These are phyloP conservation scores for Aspergillus incahuasiensis DNA, from an alignment of 495 filamentous ascomycete genomes.

Conservation along the genomic window DNA sequence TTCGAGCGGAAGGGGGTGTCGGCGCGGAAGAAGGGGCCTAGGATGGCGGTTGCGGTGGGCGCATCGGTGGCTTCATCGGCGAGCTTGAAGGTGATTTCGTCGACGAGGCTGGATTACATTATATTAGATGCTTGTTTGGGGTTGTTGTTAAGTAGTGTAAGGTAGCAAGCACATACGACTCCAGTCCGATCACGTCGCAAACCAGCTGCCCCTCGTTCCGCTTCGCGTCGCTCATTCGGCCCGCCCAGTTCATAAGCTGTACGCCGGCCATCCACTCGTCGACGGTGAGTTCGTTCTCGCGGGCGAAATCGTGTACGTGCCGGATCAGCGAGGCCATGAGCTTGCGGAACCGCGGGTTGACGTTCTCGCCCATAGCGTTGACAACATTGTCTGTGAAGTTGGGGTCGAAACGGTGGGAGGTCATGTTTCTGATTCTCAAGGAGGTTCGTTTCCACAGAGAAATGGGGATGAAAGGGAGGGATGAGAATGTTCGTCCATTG, in stretches of 20 bases:
- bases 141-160: background rate
- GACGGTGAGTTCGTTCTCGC: slow-evolving; percentile 45
- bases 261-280: slow-evolving; percentile 47
- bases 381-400: slow-evolving; percentile 66
- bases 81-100: slow-evolving; percentile 71
- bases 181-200: slow-evolving; percentile 68
- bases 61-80: slow-evolving; percentile 44
- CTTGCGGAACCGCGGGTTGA: slow-evolving; percentile 48
- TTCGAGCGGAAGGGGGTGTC: slow-evolving; percentile 60
- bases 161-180: slow-evolving; percentile 44
- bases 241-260: slow-evolving; percentile 64
- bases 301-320: slow-evolving; percentile 45
- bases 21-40: slow-evolving; percentile 74
- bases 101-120: slow-evolving; percentile 48
- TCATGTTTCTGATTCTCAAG: slow-evolving; percentile 22
- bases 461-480: background rate
- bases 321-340: slow-evolving; percentile 40
- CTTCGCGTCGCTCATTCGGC: slow-evolving; percentile 62
- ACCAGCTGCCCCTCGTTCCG: slow-evolving; percentile 72
- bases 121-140: background rate
- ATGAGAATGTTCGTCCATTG: background rate
- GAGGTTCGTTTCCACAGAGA: background rate
- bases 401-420: slow-evolving; percentile 46
- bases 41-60: slow-evolving; percentile 65
- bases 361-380: slow-evolving; percentile 64